Evolutionary conservation across 345 rosid genomes (phyloP), one percentile per base, ranked within the genome.

Genomic region (Gossypium longicalyx): DNA sequence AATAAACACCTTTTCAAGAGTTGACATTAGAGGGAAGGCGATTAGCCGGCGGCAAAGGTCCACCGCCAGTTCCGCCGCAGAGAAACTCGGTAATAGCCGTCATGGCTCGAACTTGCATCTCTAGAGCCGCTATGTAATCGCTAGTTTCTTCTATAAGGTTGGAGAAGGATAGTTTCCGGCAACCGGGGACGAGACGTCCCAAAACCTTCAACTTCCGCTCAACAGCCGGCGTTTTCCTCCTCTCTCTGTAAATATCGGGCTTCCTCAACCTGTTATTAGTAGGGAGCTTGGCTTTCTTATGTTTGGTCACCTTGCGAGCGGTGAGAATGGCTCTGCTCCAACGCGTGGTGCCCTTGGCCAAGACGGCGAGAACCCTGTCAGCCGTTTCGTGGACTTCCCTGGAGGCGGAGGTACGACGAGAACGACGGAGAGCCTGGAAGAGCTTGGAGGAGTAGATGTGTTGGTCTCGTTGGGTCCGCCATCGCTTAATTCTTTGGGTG

Each of bases 71-170:
- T 34, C 38, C 38, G 38, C 80, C 80, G 77, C 80, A 51, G 48
- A 88, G 82, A 41, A 89, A 77, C 73, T 84, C 86, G 7, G 88
- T 75, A 47, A 94, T 85, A 57, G 92, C 82, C n/a, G 89, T 81
- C 97, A 94, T 94, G 72, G 91, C 92, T n/a, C 90, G 83, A 29
- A 94, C 88, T 80, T 94, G 98, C 98, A 94, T 94, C 93, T 93
- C 91, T 72, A 95, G 72, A 29, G 99, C 99, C 23, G 97, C 91
- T 69, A 95, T 87, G 73, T 95, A 95, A 82, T 95, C 99, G 3
- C 83, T 84, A 43, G 93, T 85, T 79, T 95, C 99, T 66, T 91
- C 96, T 72, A 95, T 82, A 65, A 95, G 84, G 64, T 74, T 89
- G 25, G 87, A 62, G 17, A 84, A 77, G 17, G 96, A 70, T 2